phyloP scores from a whole-genome alignment of 2,329 filamentous ascomycete species.

The Sporothrix euskadiensis region DNA sequence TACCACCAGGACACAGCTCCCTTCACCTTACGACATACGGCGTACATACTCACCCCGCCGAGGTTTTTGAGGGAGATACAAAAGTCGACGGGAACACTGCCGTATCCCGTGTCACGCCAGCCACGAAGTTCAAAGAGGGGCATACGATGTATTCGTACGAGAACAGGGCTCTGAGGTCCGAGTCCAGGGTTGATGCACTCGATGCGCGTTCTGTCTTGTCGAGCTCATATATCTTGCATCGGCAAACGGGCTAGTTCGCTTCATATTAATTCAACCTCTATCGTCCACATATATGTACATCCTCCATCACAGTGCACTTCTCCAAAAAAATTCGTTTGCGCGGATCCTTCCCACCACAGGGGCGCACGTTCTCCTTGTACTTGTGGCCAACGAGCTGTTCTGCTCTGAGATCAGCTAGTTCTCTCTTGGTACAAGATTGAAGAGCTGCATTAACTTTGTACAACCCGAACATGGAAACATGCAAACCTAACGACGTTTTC shows the following conservation, averaged over 20 bases:
- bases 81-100: not conserved
- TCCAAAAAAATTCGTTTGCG: not conserved
- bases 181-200: not conserved
- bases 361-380: not conserved
- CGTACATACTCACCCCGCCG: not conserved
- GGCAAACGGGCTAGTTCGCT: not conserved
- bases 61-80: not conserved
- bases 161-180: not conserved
- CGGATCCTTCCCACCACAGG: not conserved
- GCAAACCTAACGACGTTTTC: not conserved
- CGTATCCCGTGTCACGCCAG: not conserved
- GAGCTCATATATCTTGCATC: constrained; percentile 8
- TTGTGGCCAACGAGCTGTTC: not conserved
- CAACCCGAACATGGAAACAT: not conserved
- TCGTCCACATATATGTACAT: too few relatives aligned
- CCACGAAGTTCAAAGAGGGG: not conserved
- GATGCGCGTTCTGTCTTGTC: not conserved
- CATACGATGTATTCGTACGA: not conserved
- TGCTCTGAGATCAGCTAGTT: not conserved
- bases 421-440: not conserved
- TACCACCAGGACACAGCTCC: not conserved
- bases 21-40: not conserved
- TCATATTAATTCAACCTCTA: not conserved
- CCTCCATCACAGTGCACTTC: not conserved
- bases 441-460: not conserved